Base-by-base conservation (phyloP, 352 stramenopile genomes). In the Pythium diclinum region DNA sequence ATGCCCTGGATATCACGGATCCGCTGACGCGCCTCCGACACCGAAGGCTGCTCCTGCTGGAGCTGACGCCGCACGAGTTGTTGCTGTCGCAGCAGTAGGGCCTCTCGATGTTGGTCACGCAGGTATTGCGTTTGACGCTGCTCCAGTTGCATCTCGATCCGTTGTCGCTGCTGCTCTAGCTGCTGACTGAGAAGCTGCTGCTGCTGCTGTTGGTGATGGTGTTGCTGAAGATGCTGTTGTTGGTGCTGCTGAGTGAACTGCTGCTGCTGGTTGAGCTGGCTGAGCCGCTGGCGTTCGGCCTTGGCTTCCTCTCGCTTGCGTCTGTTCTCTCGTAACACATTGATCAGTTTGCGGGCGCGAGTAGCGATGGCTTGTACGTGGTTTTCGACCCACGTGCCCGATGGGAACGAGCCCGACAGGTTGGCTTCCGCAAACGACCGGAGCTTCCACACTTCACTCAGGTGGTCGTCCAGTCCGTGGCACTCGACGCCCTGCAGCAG, bases 401-500 rank as follows among this genome's bases (percentile, higher is more conserved):
- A 79, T 8, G 87, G 87, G 61, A 89, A 92, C 3, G 51, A 32
- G 13, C 28, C 66, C 2, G 28, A 56, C 21, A 66, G 65, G 48
- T 85, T 93, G 4, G 71, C 62, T 4, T 63, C 60, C 14, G 70
- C 77, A 56, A 95, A 93, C 28, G 83, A 53, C 40, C 75, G 78
- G 3, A 93, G 65, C 44, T 80, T 75, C 87, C 87, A 96, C 30
- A 95, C 79, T 9, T 84, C 63, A 6, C 51, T 53, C 11, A 95
- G 46, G 48, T 88, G 75, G 38, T 92, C 75, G 56, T 94, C 87
- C 36, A 96, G 66, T 10, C 87, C 87, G 63, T 88, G 92, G 62
- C 79, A 91, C 59, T 95, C 87, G 19, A 95, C 80, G 47, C 81
- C 86, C 67, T 94, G 87, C 33, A 94, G 69, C 56, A 96, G 68